Evolutionary conservation across 2,329 filamentous ascomycete species (phyloP).

Genomic region (Byssothecium circinans): DNA sequence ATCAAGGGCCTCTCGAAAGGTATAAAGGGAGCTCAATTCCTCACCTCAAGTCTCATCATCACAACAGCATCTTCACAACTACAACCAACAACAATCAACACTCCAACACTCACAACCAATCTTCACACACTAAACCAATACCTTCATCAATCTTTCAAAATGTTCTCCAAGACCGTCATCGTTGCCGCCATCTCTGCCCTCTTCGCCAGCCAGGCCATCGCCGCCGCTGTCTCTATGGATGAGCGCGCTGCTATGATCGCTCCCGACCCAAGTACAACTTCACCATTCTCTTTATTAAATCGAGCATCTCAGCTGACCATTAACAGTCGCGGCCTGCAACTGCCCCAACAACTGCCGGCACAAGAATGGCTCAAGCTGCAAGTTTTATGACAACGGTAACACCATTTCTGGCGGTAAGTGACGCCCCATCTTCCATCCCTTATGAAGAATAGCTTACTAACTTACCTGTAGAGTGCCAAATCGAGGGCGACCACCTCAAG

Average conservation of each 20-base stretch:
- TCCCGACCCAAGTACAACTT: neutral
- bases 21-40: slow-evolving; percentile 1
- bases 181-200: slow-evolving; percentile 1
- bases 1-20: neutral
- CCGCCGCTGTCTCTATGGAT: neutral
- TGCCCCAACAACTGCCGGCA: slow-evolving; percentile 7
- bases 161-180: slow-evolving; percentile 8
- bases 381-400: slow-evolving; percentile 4
- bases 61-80: slow-evolving; percentile 2
- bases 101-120: slow-evolving; percentile 1
- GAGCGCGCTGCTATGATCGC: neutral
- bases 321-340: slow-evolving; percentile 3
- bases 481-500: neutral
- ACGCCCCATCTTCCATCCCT: neutral
- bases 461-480: neutral
- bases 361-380: slow-evolving; percentile 4
- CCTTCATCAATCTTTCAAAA: slow-evolving; percentile 1
- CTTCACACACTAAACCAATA: neutral
- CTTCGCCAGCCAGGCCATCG: slow-evolving; percentile 4
- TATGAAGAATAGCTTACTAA: neutral
- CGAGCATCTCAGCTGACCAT: neutral
- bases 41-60: slow-evolving; percentile 1
- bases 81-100: neutral
- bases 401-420: neutral
- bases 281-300: neutral